Evolutionary conservation across 495 filamentous ascomycete genomes (phyloP).

Genomic region (Hypoxylon rickii): DNA sequence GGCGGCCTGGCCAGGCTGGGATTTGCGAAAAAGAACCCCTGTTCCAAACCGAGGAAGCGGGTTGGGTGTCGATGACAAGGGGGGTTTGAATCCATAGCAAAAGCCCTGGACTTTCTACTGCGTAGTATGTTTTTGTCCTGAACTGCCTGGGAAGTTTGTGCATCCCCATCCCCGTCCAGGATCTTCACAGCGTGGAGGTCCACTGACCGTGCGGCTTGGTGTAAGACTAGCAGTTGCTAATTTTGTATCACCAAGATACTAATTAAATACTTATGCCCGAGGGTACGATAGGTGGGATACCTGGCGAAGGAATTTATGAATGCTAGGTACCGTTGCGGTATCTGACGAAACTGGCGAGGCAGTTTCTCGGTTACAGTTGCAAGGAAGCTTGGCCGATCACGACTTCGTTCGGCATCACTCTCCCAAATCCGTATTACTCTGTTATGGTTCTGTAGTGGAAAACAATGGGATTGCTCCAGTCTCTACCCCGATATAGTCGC

Average conservation of each 20-base stretch:
- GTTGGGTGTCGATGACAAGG: constrained; percentile 28
- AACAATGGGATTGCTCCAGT: constrained; percentile 16
- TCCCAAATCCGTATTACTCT: no score
- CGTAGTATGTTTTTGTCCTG: background rate
- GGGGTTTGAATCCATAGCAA: no score
- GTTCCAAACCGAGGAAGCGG: constrained; percentile 22
- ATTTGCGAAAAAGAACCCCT: constrained; percentile 26
- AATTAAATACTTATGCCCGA: background rate
- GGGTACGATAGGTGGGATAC: background rate
- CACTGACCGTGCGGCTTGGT: background rate
- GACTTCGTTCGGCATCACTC: no score
- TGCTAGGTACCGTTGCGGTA: background rate
- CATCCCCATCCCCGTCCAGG: background rate
- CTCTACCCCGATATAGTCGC: background rate
- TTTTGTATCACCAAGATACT: background rate
- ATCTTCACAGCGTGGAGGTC: background rate
- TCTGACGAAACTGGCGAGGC: constrained; percentile 17
- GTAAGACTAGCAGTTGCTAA: background rate
- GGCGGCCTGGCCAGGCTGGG: constrained; percentile 13
- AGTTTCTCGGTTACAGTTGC: constrained; percentile 15
- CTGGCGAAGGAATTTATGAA: background rate
- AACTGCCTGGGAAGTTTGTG: background rate
- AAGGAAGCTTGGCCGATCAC: constrained; percentile 8
- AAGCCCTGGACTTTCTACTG: no score
- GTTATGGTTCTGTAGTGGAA: no score